Evolutionary conservation across 495 filamentous ascomycete genomes (phyloP), one percentile per base, ranked within the genome.

Genomic region (Rhizodiscina lignyota): DNA sequence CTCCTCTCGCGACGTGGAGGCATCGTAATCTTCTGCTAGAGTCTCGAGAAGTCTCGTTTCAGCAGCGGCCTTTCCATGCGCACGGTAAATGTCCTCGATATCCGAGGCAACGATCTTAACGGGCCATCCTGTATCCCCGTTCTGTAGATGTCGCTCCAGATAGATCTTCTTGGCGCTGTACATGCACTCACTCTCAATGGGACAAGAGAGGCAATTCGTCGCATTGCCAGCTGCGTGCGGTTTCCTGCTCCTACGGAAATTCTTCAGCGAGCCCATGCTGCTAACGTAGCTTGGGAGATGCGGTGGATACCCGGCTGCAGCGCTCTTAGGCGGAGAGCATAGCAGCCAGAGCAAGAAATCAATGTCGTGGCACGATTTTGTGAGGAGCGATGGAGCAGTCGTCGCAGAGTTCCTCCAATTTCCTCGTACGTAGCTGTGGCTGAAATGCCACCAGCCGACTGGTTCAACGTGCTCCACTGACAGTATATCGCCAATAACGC

Each of bases 361-460:
- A 19, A 96, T 81, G 45, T 94, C 85, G 53, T 94, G 85, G 48
- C 85, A 94, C 33, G 80, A 89, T 51, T 96, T 97, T 3, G 89
- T 93, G 8, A 97, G 64, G 4, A 97, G 62, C 4, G 78, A 79
- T 4, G 81, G 81, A 1, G 79, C 81, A 0, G 72, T 69, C 0
- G 62, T 63, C 2, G 68, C 75, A 37, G 78, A 74, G 32, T 78
- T 81, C 4, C 89, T 74, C 89, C 89, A 96, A 56, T 94, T 94
- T 11, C 89, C 89, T 15, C 76, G 68, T 17, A 97, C 89, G 45
- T 94, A 96, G 45, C 74, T 81, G 57, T 97, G 89, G 1, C 77
- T 62, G 50, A 94, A 97, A 55, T 97, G 89, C 83, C 83, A 97
- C 71, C 77, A 91, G 2, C 89, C 89, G 1, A 97, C 77, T 0